phyloP scores from a whole-genome alignment of 192 early-diverging fungal species.

The Mortierella claussenii region DNA sequence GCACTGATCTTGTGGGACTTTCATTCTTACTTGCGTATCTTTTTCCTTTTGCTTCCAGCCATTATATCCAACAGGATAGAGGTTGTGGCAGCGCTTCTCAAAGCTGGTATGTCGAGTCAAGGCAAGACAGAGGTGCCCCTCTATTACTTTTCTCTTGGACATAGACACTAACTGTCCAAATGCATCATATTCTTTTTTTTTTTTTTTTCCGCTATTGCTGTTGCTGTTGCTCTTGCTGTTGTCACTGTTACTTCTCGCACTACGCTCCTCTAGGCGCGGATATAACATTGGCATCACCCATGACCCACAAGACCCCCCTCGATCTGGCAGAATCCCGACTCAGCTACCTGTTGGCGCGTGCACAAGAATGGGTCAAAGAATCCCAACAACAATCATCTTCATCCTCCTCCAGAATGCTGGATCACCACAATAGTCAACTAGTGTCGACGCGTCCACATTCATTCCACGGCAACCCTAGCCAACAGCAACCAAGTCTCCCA shows the following conservation, averaged over 20 bases:
- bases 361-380: conserved; percentile 27
- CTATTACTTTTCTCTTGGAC: too few species aligned
- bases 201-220: conserved; percentile 2
- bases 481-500: too few species aligned
- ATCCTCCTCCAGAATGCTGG: conserved; percentile 8
- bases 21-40: too few species aligned
- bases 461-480: background rate
- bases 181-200: background rate
- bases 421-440: conserved; percentile 26
- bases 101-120: conserved; percentile 40
- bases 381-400: conserved; percentile 2
- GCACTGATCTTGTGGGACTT: too few species aligned
- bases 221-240: too few species aligned
- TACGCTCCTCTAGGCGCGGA: conserved; percentile 21
- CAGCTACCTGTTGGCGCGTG: conserved; percentile 36
- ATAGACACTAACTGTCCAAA: too few species aligned
- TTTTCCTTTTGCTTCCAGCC: conserved; percentile 10
- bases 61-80: conserved; percentile 49
- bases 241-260: too few species aligned
- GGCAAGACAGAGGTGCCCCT: too few species aligned
- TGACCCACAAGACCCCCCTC: conserved; percentile 50
- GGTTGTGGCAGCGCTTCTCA: conserved; percentile 41
- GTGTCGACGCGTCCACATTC: conserved; percentile 13
- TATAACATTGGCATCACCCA: conserved; percentile 49
- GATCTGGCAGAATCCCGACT: conserved; percentile 46